phyloP scores from a whole-genome alignment of 768 basidiomycete species.

The Hericium alpestre region DNA sequence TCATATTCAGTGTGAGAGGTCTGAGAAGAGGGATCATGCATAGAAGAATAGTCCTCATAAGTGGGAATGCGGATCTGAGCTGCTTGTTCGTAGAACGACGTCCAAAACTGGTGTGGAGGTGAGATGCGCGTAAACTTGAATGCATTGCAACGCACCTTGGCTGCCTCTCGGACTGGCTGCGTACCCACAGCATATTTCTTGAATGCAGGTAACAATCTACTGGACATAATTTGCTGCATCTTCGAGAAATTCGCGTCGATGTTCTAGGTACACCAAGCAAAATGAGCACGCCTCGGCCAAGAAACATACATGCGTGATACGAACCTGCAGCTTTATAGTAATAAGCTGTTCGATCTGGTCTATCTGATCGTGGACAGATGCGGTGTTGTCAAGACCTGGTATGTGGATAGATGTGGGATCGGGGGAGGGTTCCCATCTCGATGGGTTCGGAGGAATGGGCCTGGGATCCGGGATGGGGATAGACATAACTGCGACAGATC shows the following conservation, averaged over 20 bases:
- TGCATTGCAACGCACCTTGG: slow-evolving; percentile 48
- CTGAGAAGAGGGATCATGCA: slow-evolving; percentile 15
- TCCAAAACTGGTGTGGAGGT: slow-evolving; percentile 67
- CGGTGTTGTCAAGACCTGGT: slow-evolving; percentile 61
- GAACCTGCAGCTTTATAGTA: slow-evolving; percentile 80
- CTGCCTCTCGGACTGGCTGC: slow-evolving; percentile 82
- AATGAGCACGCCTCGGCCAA: background rate
- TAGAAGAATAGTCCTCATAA: slow-evolving; percentile 46
- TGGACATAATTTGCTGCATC: slow-evolving; percentile 78
- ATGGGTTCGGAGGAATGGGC: slow-evolving; percentile 48
- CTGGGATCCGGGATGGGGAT: slow-evolving; percentile 15
- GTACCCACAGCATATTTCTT: slow-evolving; percentile 83
- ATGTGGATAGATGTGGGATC: slow-evolving; percentile 57
- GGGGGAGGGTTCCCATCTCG: slow-evolving; percentile 55
- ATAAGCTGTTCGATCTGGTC: slow-evolving; percentile 95
- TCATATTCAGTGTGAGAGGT: background rate
- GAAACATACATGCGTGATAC: background rate
- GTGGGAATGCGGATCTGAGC: slow-evolving; percentile 79
- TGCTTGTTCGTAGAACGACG: slow-evolving; percentile 89
- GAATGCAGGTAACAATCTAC: slow-evolving; percentile 73
- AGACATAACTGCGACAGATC: background rate
- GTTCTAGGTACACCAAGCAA: slow-evolving; percentile 35
- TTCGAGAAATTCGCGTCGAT: slow-evolving; percentile 90
- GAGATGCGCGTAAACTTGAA: background rate
- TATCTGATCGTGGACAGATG: slow-evolving; percentile 69